These are phyloP conservation scores for Clohesyomyces aquaticus DNA, from an alignment of 495 filamentous ascomycete genomes.

Conservation along the genomic window DNA sequence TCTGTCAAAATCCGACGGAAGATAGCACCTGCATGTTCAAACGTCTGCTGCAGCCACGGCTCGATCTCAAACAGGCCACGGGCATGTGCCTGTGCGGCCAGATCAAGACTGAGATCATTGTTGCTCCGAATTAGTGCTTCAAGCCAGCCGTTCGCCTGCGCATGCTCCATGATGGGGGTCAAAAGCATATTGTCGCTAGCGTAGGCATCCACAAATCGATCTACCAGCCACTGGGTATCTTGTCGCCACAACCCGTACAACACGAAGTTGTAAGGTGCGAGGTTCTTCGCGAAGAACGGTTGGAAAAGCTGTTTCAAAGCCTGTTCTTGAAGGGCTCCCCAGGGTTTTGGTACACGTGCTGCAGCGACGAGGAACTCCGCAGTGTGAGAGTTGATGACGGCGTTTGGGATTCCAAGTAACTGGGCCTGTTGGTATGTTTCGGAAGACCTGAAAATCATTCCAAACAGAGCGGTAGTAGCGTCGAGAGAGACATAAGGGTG, in stretches of 20 bases:
- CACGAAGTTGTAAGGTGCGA: constrained; percentile 77
- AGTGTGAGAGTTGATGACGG: constrained; percentile 68
- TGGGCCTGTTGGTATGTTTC: constrained; percentile 49
- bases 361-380: constrained; percentile 81
- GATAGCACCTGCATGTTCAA: constrained; percentile 58
- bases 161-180: constrained; percentile 81
- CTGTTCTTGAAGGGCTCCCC: constrained; percentile 64
- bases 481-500: constrained; percentile 88
- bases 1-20: constrained; percentile 68
- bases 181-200: constrained; percentile 73
- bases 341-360: constrained; percentile 67
- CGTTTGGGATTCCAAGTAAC: constrained; percentile 56
- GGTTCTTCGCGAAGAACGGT: constrained; percentile 64
- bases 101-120: constrained; percentile 83
- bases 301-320: constrained; percentile 65
- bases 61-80: constrained; percentile 77
- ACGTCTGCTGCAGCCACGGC: constrained; percentile 74
- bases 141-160: constrained; percentile 76
- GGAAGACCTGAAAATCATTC: constrained; percentile 54
- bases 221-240: constrained; percentile 79
- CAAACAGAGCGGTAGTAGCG: constrained; percentile 68
- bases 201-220: constrained; percentile 78
- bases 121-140: constrained; percentile 74
- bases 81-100: constrained; percentile 85
- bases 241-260: constrained; percentile 87